Conservation (phyloP, 192 early-diverging fungal species). For the Mortierella claussenii region DNA sequence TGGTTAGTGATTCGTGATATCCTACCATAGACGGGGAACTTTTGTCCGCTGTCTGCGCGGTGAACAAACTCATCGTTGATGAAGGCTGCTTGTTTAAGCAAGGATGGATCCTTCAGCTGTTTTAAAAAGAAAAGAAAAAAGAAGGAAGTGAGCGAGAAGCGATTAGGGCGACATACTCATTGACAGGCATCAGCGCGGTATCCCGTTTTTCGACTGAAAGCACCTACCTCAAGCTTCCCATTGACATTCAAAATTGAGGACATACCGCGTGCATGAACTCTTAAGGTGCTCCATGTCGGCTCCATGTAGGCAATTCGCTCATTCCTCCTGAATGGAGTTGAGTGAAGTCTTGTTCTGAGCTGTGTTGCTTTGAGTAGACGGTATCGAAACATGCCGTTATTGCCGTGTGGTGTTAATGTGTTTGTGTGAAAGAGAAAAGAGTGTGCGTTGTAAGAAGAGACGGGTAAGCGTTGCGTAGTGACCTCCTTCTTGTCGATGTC, state of each 20-base stretch:
- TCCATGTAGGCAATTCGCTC: neutral
- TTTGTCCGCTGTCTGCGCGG: slow-evolving; percentile 48
- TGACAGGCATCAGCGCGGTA: neutral
- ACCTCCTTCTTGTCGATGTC: too few relatives aligned
- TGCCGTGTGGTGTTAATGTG: too few relatives aligned
- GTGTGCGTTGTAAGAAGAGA: slow-evolving; percentile 3
- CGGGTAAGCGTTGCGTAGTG: too few relatives aligned
- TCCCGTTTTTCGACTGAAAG: neutral
- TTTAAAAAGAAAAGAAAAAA: neutral
- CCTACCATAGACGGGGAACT: slow-evolving; percentile 66
- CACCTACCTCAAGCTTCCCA: slow-evolving; percentile 13
- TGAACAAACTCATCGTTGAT: slow-evolving; percentile 69
- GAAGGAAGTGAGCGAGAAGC: neutral
- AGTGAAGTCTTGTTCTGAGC: neutral
- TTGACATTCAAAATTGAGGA: slow-evolving; percentile 11
- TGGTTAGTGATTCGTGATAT: neutral
- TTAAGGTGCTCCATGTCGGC: neutral
- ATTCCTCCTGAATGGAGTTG: neutral
- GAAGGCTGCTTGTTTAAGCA: slow-evolving; percentile 66
- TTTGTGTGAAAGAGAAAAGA: neutral
- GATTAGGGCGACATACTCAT: too few relatives aligned
- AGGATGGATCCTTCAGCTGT: slow-evolving; percentile 68
- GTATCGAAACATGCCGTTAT: slow-evolving; percentile 2
- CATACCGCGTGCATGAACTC: slow-evolving; percentile 16
- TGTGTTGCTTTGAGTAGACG: neutral